A percentile compares a stretch with the other conserved stretches of the same genome.
phyloP scores from a whole-genome alignment of 164 flowering plant species.

The Stephania japonica region DNA sequence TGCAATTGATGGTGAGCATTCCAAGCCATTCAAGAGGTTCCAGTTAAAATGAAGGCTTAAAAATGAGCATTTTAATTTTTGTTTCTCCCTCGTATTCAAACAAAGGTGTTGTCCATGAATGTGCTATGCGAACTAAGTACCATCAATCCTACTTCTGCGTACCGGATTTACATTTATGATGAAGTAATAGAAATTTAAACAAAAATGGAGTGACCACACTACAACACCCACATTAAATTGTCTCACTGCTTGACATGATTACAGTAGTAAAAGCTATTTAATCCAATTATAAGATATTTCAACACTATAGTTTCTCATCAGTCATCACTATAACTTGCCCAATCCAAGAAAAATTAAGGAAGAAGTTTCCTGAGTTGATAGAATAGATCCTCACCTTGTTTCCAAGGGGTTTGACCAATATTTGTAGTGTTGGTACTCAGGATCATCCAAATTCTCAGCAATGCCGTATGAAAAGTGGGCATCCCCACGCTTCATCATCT shows the following conservation, averaged over 20 bases:
- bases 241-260: not conserved
- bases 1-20: no score
- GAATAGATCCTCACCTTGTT: conserved; percentile 53
- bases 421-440: conserved; percentile 64
- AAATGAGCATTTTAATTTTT: no score
- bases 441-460: conserved; percentile 79
- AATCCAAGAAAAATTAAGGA: not conserved
- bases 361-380: not conserved
- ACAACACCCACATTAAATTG: not conserved
- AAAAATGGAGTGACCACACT: not conserved
- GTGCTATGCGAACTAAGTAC: not conserved
- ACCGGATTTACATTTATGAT: not conserved
- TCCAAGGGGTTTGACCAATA: conserved; percentile 94
- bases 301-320: not conserved
- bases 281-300: not conserved
- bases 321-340: not conserved
- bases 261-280: no score
- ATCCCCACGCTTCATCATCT: conserved; percentile 79
- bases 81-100: not conserved
- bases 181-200: not conserved
- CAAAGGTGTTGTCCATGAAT: not conserved
- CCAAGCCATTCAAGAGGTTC: not conserved
- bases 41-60: not conserved
- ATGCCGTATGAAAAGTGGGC: conserved; percentile 83
- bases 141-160: no score